Evolutionary conservation across 2,329 filamentous ascomycete species (phyloP), one percentile per base, ranked within the genome.

Genomic region (Aspergillus sp.): DNA sequence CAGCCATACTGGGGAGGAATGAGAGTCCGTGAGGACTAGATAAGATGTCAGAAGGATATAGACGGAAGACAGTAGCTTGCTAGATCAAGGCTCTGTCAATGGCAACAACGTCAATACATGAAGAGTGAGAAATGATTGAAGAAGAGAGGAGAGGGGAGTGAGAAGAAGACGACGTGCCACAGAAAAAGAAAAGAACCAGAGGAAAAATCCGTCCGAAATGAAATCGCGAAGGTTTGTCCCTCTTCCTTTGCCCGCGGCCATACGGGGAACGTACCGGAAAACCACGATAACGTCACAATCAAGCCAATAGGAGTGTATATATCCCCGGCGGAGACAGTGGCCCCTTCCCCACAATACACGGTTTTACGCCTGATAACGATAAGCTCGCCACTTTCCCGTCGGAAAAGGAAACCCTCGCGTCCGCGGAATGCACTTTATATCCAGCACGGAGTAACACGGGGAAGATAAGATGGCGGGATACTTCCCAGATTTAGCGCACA

Each of bases 1-100:
- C 63, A 55, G 63, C 63, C 63, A 66, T 65, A 47, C 45, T 27
- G 43, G 30, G n/a, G 20, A 43, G 15, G 12, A 43, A 17, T 17
- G 10, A 43, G 27, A n/a, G 19, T 27, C 22, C 41, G n/a, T 13
- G 13, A 15, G 41, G 41, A 27, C 41, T 43, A 38, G 15, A 45
- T 37, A 9, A 33, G 35, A 27, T 33, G 7, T 17, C 19, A 33
- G 15, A 33, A 23, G 27, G 17, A 22, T 15, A 45, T 19, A 19
- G 32, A 38, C 44, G 44, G 23, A n/a, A 17, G 33, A n/a, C n/a
- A 35, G 30, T 22, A 33, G 43, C 27, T 25, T 19, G 20, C 9
- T 15, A 27, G 15, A 46, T 15, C 15, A 30, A 22, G n/a, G 20
- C 15, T 30, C 44, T 30, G 15, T n/a, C 12, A 20, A 41, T 41